A percentile compares a stretch with the other conserved stretches of the same genome.
phyloP scores from a whole-genome alignment of 805 yeast genomes.

The Ogataea haglerorum region DNA sequence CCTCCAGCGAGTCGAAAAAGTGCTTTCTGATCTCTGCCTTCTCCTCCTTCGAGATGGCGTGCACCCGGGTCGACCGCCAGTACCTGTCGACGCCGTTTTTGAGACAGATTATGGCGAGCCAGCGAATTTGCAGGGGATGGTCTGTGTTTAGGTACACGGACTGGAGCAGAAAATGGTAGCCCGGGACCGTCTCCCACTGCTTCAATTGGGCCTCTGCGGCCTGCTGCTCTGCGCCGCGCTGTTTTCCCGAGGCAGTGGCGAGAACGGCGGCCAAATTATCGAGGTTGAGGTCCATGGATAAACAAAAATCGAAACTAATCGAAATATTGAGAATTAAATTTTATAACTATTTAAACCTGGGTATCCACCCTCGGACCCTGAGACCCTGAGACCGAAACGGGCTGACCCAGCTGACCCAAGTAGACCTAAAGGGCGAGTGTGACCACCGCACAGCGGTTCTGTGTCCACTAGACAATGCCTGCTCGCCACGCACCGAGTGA shows the following conservation, averaged over 20 bases:
- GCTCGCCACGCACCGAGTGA: too few species aligned
- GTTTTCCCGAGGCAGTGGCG: slow-evolving; percentile 48
- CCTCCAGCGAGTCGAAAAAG: slow-evolving; percentile 56
- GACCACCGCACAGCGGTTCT: too few species aligned
- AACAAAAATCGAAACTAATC: neutral
- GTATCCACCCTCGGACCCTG: too few species aligned
- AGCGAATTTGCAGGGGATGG: slow-evolving; percentile 63
- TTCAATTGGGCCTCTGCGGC: slow-evolving; percentile 68
- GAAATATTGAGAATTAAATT: slow-evolving; percentile 1
- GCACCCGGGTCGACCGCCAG: slow-evolving; percentile 71
- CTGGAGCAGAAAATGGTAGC: slow-evolving; percentile 34
- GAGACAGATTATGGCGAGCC: slow-evolving; percentile 84
- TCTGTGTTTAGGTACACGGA: slow-evolving; percentile 58
- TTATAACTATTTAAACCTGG: neutral
- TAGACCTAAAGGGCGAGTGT: too few species aligned
- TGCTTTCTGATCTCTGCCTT: slow-evolving; percentile 58
- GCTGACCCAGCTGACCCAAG: too few species aligned
- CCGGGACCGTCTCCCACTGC: slow-evolving; percentile 60
- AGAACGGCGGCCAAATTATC: slow-evolving; percentile 36
- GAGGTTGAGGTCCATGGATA: slow-evolving; percentile 24
- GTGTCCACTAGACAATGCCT: too few species aligned
- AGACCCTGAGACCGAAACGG: too few species aligned
- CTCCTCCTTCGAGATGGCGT: slow-evolving; percentile 59
- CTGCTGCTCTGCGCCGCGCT: slow-evolving; percentile 49
- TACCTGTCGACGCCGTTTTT: slow-evolving; percentile 82